phyloP scores from a whole-genome alignment of 2,329 filamentous ascomycete species.

The Monascus ruber region DNA sequence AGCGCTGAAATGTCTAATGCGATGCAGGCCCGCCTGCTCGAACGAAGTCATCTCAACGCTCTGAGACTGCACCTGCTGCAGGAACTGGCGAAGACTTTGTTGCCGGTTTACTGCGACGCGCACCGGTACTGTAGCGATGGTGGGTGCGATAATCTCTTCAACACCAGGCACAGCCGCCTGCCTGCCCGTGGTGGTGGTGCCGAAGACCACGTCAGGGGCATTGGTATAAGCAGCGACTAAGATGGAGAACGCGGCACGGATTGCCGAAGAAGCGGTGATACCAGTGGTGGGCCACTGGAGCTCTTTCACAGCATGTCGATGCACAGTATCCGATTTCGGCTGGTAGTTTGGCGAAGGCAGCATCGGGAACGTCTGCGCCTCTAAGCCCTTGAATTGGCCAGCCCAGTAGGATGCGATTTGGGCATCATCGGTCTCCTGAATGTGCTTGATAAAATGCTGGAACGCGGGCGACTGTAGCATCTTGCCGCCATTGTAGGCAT shows the following conservation, averaged over 20 bases:
- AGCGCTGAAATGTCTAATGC: conserved; percentile 39
- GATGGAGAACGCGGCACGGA: conserved; percentile 9
- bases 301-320: neutral
- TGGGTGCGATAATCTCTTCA: conserved; percentile 3
- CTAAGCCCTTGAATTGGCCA: too few relatives aligned
- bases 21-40: conserved; percentile 43
- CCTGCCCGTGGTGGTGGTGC: conserved; percentile 4
- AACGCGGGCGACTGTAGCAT: too few relatives aligned
- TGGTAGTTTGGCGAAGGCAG: neutral
- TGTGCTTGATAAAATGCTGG: too few relatives aligned
- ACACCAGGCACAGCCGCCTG: conserved; percentile 1
- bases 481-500: too few relatives aligned
- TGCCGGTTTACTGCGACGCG: conserved; percentile 1
- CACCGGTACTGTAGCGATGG: conserved; percentile 5
- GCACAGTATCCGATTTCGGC: neutral
- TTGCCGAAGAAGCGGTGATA: conserved; percentile 10
- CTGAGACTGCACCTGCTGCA: conserved; percentile 43
- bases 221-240: conserved; percentile 2
- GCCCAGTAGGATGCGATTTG: too few relatives aligned
- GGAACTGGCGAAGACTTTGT: conserved; percentile 31
- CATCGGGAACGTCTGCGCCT: neutral
- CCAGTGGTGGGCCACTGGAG: neutral
- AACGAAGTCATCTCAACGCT: conserved; percentile 44
- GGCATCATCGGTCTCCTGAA: too few relatives aligned
- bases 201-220: conserved; percentile 5